Evolutionary conservation across 345 rosid species (phyloP).

Genomic region (Acer yangbiense): DNA sequence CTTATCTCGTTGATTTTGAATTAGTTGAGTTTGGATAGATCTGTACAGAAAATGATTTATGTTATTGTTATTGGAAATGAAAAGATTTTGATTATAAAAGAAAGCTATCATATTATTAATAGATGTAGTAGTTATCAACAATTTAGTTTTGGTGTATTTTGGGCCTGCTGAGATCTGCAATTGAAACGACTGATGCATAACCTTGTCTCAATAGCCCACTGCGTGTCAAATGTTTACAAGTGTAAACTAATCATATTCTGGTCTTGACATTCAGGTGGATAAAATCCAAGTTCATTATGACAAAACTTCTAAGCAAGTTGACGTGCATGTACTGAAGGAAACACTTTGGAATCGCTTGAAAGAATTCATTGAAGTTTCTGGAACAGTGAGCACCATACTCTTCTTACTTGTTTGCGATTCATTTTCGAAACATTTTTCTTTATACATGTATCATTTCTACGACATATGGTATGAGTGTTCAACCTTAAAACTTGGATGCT

Average conservation of each 20-base stretch:
- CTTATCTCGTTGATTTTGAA: no score
- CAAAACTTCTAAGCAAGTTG: slow-evolving; percentile 43
- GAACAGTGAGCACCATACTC: slow-evolving; percentile 16
- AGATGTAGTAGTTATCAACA: not conserved
- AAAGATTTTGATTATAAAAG: no score
- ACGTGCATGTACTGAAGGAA: slow-evolving; percentile 40
- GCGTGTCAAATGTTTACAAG: not conserved
- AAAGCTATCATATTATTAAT: no score
- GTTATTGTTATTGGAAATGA: no score
- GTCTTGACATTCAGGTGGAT: slow-evolving; percentile 26
- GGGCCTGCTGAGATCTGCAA: not conserved
- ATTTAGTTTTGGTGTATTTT: not conserved
- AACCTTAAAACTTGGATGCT: not conserved
- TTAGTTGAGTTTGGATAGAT: no score
- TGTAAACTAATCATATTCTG: slow-evolving; percentile 6
- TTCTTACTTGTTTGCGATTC: not conserved
- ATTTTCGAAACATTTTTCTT: slow-evolving; percentile 14
- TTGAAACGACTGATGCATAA: not conserved
- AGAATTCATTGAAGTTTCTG: slow-evolving; percentile 20
- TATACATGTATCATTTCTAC: not conserved
- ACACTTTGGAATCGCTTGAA: slow-evolving; percentile 40
- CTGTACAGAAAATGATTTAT: no score
- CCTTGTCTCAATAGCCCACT: not conserved
- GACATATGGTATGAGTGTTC: not conserved
- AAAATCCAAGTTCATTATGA: slow-evolving; percentile 40